Conservation (phyloP, 768 basidiomycete species). For the Pleurotus giganteus region DNA sequence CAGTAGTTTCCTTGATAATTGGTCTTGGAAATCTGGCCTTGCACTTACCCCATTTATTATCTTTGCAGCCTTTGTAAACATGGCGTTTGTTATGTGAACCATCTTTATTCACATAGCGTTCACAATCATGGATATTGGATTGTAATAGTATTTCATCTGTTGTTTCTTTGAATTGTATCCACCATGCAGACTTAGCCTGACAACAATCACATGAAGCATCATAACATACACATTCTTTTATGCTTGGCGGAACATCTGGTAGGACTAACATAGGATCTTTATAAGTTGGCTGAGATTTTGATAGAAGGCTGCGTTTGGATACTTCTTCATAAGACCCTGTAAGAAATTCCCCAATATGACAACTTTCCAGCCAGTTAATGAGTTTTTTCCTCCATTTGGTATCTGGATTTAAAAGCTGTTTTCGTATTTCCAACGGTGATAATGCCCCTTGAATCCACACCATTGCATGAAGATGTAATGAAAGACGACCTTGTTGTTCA, state of each 20-base stretch:
- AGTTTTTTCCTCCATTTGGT: slow-evolving; percentile 16
- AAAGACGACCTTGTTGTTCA: slow-evolving; percentile 28
- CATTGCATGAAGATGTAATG: slow-evolving; percentile 28
- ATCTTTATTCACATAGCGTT: background rate
- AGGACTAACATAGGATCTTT: background rate
- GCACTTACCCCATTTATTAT: slow-evolving; percentile 27
- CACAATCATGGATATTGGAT: slow-evolving; percentile 8
- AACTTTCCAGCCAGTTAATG: background rate
- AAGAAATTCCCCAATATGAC: slow-evolving; percentile 14
- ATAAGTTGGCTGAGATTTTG: too few species aligned
- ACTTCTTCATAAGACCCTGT: background rate
- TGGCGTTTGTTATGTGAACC: background rate
- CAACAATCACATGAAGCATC: background rate
- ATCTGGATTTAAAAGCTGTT: slow-evolving; percentile 18
- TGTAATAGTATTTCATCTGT: background rate
- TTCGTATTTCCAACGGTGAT: slow-evolving; percentile 30
- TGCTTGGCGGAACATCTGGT: background rate
- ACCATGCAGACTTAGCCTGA: background rate
- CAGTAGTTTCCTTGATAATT: background rate
- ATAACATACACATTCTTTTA: background rate
- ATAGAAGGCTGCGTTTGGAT: background rate
- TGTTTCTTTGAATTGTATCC: background rate
- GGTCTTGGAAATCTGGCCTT: slow-evolving; percentile 31
- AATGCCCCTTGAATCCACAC: slow-evolving; percentile 26
- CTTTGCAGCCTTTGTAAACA: slow-evolving; percentile 20